Percentiles rank a stretch among this genome's conserved stretches.
These are phyloP conservation scores for Viridothelium virens DNA, from an alignment of 495 filamentous ascomycete species.

Conservation along the genomic window DNA sequence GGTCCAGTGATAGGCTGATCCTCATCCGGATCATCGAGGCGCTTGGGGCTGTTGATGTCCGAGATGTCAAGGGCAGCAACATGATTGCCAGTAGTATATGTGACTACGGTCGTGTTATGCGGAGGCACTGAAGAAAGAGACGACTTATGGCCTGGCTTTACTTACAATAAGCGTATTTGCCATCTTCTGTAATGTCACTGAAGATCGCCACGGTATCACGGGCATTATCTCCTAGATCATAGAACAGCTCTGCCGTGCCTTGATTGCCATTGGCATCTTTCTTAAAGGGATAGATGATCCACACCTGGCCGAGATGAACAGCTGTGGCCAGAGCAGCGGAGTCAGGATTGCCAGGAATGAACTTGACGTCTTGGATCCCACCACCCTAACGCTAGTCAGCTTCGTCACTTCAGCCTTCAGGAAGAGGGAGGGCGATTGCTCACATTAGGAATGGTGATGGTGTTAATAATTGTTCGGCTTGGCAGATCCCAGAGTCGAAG, in stretches of 20 bases:
- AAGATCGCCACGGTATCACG: slow-evolving; percentile 54
- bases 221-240: slow-evolving; percentile 50
- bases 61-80: slow-evolving; percentile 57
- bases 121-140: too few species aligned
- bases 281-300: slow-evolving; percentile 58
- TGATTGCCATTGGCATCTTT: slow-evolving; percentile 46
- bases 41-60: slow-evolving; percentile 50
- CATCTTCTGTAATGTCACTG: slow-evolving; percentile 53
- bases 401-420: background rate
- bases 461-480: slow-evolving; percentile 47
- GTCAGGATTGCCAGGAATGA: slow-evolving; percentile 55
- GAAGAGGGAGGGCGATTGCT: slow-evolving; percentile 16
- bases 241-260: slow-evolving; percentile 50
- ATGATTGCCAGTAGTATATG: slow-evolving; percentile 55
- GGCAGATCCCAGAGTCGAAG: slow-evolving; percentile 52
- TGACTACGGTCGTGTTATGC: slow-evolving; percentile 29
- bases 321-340: slow-evolving; percentile 54
- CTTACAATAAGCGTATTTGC: slow-evolving; percentile 46
- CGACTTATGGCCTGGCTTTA: background rate
- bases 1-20: slow-evolving; percentile 53
- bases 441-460: slow-evolving; percentile 52
- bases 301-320: slow-evolving; percentile 54
- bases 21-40: slow-evolving; percentile 53
- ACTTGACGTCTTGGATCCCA: slow-evolving; percentile 59
- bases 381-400: slow-evolving; percentile 36